These are phyloP conservation scores for Pestalotiopsis sp. DNA, from an alignment of 2,329 filamentous ascomycete species.

Conservation along the genomic window DNA sequence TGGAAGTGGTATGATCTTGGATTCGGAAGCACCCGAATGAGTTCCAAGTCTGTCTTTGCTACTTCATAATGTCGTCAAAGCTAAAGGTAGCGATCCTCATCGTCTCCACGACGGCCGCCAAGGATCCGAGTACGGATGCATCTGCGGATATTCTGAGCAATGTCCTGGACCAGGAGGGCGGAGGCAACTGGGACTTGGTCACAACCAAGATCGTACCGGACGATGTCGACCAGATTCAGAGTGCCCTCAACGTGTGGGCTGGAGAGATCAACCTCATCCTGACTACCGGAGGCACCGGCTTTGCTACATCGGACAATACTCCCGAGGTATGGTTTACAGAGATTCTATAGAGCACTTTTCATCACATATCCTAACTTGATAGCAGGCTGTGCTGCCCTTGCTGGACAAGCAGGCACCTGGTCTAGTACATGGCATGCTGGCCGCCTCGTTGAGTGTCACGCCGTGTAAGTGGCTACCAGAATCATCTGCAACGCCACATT, in stretches of 20 bases:
- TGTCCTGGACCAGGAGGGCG: constrained; percentile 69
- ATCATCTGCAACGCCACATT: not conserved
- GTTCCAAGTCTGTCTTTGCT: not conserved
- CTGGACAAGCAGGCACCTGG: constrained; percentile 87
- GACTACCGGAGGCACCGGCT: constrained; percentile 92
- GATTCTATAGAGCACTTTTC: not conserved
- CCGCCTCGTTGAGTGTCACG: constrained; percentile 81
- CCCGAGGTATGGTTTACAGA: constrained; percentile 68
- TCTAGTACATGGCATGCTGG: constrained; percentile 92
- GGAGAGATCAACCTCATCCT: constrained; percentile 79
- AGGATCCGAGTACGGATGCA: constrained; percentile 78
- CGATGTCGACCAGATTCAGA: constrained; percentile 73
- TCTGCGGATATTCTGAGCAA: constrained; percentile 68
- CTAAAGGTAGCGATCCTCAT: constrained; percentile 81
- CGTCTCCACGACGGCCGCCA: constrained; percentile 86
- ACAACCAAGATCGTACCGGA: constrained; percentile 80
- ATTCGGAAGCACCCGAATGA: not conserved
- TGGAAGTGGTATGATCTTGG: not conserved
- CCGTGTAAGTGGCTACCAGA: constrained; percentile 67
- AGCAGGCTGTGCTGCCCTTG: constrained; percentile 74
- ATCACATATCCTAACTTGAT: constrained; percentile 17
- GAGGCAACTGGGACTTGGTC: constrained; percentile 71
- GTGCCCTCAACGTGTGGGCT: constrained; percentile 71
- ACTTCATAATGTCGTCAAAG: constrained; percentile 39
- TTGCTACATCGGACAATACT: constrained; percentile 81